Evolutionary conservation across 352 stramenopile genomes (phyloP), one percentile per base, ranked within the genome.

Genomic region (Globisporangium sylvaticum): DNA sequence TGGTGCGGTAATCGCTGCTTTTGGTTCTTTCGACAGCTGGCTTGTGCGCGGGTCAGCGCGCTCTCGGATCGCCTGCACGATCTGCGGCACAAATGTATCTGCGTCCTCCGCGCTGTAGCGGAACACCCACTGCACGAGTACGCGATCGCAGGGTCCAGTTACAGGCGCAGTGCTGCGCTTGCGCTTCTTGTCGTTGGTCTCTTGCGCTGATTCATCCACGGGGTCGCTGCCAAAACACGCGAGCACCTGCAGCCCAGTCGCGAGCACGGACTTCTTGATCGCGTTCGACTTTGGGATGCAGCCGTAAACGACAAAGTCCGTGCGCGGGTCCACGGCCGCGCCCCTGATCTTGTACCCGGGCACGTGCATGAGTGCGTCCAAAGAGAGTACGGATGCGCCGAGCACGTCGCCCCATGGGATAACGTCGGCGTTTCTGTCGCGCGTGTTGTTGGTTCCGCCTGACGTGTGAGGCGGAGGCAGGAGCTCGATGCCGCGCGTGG

Each of bases 81-180:
- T 66, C 31, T 70, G 72, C 46, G 70, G 64, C 14, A 82, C 75
- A 39, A 66, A 66, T 6, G 74, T 72, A 7, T 70, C 67, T 42
- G 65, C 70, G 25, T 87, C 66, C 0, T 72, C 67, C 0, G 69
- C 78, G 1, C 64, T 62, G 52, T 72, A 87, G 14, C 73, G 70
- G 37, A 88, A 86, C 10, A 81, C 74, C 79, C 79, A 90, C 61
- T 87, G 76, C 46, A 74, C 52, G 27, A 88, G 56, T 58, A 78
- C 69, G 64, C 71, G 37, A 27, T 74, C 39, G 34, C 60, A 59
- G 58, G 27, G 42, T 15, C 46, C 48, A n/a, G 18, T 29, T 9
- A 18, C 24, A 2, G 64, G 58, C 15, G 48, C 46, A 0, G 44
- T 60, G 18, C 24, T 62, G 22, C 62, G 62, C 50, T 67, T 67